These are phyloP conservation scores for Erythrobasidium yunnanense DNA, from an alignment of 768 basidiomycete species.

Conservation along the genomic window DNA sequence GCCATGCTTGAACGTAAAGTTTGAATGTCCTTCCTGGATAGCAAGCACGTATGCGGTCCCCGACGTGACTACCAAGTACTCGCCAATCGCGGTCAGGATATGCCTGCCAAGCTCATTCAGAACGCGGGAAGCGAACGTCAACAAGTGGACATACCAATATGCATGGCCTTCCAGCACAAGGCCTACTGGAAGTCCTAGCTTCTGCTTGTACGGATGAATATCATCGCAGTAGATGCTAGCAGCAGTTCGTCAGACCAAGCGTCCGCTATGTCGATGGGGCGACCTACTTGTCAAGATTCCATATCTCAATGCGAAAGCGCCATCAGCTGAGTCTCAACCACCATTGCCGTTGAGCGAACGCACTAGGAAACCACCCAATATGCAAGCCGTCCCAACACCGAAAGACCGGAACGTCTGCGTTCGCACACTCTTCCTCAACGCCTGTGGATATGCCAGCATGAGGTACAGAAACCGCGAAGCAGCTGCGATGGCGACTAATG, in stretches of 20 bases:
- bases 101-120: slow-evolving; percentile 3
- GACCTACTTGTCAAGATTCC: slow-evolving; percentile 22
- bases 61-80: slow-evolving; percentile 5
- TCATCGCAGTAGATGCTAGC: slow-evolving; percentile 14
- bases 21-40: slow-evolving; percentile 19
- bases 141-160: neutral
- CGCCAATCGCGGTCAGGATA: slow-evolving; percentile 17
- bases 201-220: slow-evolving; percentile 8
- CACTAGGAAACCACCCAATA: slow-evolving; percentile 1
- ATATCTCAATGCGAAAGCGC: slow-evolving; percentile 6
- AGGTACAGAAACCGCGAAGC: slow-evolving; percentile 9
- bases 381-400: neutral
- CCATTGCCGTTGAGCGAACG: too few relatives aligned
- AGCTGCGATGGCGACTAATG: neutral
- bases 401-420: neutral
- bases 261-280: neutral
- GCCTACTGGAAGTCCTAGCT: neutral
- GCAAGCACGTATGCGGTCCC: slow-evolving; percentile 11
- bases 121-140: neutral
- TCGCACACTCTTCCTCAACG: neutral
- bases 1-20: slow-evolving; percentile 1
- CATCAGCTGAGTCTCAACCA: neutral
- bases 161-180: slow-evolving; percentile 16
- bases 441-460: neutral
- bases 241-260: neutral